Percentiles rank a stretch among this genome's conserved stretches.
Evolutionary conservation across 2,329 filamentous ascomycete genomes (phyloP).

Genomic region (Paecilomyces sp.): DNA sequence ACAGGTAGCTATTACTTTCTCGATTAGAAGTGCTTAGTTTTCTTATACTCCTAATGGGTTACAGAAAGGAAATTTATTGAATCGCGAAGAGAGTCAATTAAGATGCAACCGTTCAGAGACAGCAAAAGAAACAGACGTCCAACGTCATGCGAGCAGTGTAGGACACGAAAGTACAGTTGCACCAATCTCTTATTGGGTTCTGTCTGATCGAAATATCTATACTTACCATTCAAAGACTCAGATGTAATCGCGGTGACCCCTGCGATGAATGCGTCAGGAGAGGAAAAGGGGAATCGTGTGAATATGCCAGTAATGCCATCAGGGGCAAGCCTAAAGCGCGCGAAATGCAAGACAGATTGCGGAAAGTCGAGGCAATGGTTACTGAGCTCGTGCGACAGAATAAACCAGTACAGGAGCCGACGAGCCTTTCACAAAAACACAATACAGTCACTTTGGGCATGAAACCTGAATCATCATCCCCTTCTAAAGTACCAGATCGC

Average conservation of each 20-base stretch:
- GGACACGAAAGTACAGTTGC: slow-evolving; percentile 3
- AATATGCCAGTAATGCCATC: slow-evolving; percentile 7
- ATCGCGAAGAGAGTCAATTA: neutral
- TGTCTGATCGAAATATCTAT: neutral
- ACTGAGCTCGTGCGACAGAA: slow-evolving; percentile 2
- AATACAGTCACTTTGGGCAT: neutral
- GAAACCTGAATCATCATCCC: neutral
- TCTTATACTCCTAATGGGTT: no score
- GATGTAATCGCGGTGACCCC: slow-evolving; percentile 6
- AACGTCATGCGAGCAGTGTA: slow-evolving; percentile 8
- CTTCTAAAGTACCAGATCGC: neutral
- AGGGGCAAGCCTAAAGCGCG: slow-evolving; percentile 1
- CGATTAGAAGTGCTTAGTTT: no score
- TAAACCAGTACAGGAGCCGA: neutral
- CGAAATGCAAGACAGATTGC: neutral
- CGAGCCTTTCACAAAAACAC: neutral
- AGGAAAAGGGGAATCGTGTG: slow-evolving; percentile 3
- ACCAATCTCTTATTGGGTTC: neutral
- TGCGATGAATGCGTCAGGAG: slow-evolving; percentile 5
- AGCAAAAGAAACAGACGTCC: slow-evolving; percentile 6
- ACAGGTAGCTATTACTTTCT: no score
- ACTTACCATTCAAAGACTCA: neutral
- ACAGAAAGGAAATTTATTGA: no score
- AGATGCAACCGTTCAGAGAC: slow-evolving; percentile 3
- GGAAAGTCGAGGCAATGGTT: slow-evolving; percentile 3